These are phyloP conservation scores for Epipyxis sp. DNA, from an alignment of 108 stramenopile species.

Conservation along the genomic window DNA sequence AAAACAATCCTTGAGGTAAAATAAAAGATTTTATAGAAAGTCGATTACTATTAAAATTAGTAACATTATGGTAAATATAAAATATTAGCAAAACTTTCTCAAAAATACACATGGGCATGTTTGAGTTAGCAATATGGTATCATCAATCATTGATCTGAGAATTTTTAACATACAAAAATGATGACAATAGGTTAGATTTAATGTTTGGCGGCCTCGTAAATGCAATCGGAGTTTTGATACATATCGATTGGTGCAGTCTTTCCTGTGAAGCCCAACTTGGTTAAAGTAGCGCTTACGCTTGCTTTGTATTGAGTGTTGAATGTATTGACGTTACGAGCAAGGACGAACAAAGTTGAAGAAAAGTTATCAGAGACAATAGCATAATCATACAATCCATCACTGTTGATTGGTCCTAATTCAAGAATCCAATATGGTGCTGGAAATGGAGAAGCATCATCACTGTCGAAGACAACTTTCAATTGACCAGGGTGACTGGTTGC, in stretches of 20 bases:
- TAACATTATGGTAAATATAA: too few relatives aligned
- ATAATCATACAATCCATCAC: background rate
- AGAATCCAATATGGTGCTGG: slow-evolving; percentile 22
- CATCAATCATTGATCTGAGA: too few relatives aligned
- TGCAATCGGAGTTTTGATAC: slow-evolving; percentile 3
- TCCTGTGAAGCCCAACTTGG: slow-evolving; percentile 5
- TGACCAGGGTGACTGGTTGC: background rate
- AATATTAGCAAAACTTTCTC: too few relatives aligned
- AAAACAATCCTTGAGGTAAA: too few relatives aligned
- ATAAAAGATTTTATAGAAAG: too few relatives aligned
- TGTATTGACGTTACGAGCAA: background rate
- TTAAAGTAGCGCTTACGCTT: background rate
- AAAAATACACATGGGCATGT: too few relatives aligned
- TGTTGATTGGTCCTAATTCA: slow-evolving; percentile 11
- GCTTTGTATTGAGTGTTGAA: background rate
- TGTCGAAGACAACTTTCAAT: slow-evolving; percentile 9
- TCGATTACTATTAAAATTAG: too few relatives aligned
- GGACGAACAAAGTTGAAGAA: background rate
- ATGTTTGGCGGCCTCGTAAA: slow-evolving; percentile 9
- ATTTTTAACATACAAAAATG: too few relatives aligned
- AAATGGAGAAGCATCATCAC: background rate
- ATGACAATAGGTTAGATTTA: too few relatives aligned
- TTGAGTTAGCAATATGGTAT: too few relatives aligned
- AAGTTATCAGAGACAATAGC: slow-evolving; percentile 11
- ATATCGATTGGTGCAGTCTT: background rate